Conservation (phyloP, 2,329 filamentous ascomycete species). For the Alternaria angustiovoidea region DNA sequence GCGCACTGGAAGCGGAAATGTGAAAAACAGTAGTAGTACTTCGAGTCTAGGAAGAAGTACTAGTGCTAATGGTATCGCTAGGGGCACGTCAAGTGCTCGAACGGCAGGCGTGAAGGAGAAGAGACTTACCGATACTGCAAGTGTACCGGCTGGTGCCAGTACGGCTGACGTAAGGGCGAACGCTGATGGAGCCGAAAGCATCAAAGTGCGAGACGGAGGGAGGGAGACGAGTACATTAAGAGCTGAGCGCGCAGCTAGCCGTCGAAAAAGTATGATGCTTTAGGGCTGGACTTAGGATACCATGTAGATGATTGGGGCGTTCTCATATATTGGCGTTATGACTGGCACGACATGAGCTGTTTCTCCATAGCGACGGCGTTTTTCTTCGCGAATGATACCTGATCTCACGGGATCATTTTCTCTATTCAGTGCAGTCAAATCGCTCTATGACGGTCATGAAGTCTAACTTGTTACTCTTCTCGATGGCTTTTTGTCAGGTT, state of each 20-base stretch:
- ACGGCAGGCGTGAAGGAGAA: constrained; percentile 28
- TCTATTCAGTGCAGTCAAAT: background rate
- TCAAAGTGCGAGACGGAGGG: constrained; percentile 15
- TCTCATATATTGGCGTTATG: background rate
- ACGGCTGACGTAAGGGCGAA: constrained; percentile 24
- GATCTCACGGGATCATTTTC: constrained; percentile 4
- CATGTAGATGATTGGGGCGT: constrained; percentile 8
- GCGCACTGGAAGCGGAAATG: constrained; percentile 36
- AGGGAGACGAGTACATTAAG: constrained; percentile 33
- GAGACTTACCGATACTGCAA: constrained; percentile 7
- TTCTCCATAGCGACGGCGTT: constrained; percentile 18
- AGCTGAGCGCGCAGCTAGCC: constrained; percentile 49
- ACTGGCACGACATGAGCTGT: background rate
- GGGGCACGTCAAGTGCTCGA: constrained; percentile 20
- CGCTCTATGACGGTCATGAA: background rate
- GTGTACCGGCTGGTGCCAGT: constrained; percentile 17
- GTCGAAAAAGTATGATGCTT: constrained; percentile 55
- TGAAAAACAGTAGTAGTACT: constrained; percentile 29
- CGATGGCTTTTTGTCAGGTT: background rate
- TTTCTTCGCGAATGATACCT: constrained; percentile 16
- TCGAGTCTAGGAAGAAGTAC: constrained; percentile 17
- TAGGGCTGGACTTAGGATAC: constrained; percentile 25
- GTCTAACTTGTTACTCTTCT: background rate
- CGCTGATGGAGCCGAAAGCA: constrained; percentile 10
- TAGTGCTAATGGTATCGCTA: constrained; percentile 20